phyloP scores from a whole-genome alignment of 495 filamentous ascomycete genomes.

The Hyaloscypha bicolor region DNA sequence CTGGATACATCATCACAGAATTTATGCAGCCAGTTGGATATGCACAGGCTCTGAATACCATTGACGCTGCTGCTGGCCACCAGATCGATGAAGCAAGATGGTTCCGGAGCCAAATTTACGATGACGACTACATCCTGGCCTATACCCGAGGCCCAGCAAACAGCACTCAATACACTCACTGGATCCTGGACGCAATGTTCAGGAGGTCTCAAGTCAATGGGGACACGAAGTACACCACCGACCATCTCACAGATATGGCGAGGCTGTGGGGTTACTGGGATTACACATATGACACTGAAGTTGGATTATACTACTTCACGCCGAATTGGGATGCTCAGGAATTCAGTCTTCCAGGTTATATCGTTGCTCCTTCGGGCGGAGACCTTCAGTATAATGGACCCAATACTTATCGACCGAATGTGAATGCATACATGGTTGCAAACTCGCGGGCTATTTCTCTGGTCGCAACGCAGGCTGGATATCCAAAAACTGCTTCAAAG shows the following conservation, averaged over 20 bases:
- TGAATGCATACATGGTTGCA: constrained; percentile 51
- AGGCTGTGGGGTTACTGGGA: constrained; percentile 45
- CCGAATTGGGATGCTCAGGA: constrained; percentile 50
- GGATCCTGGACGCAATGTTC: constrained; percentile 43
- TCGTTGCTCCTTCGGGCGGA: constrained; percentile 37
- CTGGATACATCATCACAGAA: constrained; percentile 48
- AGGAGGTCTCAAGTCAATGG: constrained; percentile 44
- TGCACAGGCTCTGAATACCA: constrained; percentile 41
- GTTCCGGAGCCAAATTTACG: constrained; percentile 43
- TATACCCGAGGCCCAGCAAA: constrained; percentile 47
- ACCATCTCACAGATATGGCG: constrained; percentile 45
- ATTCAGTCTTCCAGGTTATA: constrained; percentile 42
- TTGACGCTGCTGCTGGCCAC: constrained; percentile 46
- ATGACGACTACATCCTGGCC: constrained; percentile 44
- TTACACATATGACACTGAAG: constrained; percentile 20
- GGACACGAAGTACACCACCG: constrained; percentile 39
- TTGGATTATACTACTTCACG: constrained; percentile 45
- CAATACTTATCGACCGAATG: constrained; percentile 44
- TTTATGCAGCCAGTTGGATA: constrained; percentile 46
- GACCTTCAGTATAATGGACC: constrained; percentile 42
- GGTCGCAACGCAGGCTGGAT: constrained; percentile 37
- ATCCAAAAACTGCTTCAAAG: constrained; percentile 31
- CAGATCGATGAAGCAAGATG: constrained; percentile 50
- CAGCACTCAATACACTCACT: constrained; percentile 45
- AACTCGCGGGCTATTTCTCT: constrained; percentile 43